Evolutionary conservation across 805 yeast genomes (phyloP).

Genomic region (Cyberlindnera maritima): DNA sequence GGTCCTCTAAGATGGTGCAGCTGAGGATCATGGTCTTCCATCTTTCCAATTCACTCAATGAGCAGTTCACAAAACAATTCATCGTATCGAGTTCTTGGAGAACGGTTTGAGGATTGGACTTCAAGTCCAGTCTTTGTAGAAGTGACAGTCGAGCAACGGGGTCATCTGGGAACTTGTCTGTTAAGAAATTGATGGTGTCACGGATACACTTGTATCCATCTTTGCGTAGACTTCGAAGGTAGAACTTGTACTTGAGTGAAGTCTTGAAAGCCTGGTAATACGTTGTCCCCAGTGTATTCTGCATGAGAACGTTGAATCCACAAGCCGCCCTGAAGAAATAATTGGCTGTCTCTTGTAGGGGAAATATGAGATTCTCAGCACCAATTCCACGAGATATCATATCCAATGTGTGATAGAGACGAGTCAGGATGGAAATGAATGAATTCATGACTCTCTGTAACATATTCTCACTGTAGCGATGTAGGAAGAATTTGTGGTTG

Average conservation of each 20-base stretch:
- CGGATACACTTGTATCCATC: conserved; percentile 26
- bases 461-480: conserved; percentile 21
- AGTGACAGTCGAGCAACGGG: conserved; percentile 15
- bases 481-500: conserved; percentile 16
- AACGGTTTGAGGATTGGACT: conserved; percentile 14
- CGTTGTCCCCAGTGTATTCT: conserved; percentile 20
- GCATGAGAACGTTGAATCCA: conserved; percentile 22
- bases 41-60: conserved; percentile 7
- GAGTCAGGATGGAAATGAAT: conserved; percentile 14
- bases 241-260: conserved; percentile 23
- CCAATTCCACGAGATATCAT: conserved; percentile 19
- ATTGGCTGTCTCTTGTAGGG: conserved; percentile 5
- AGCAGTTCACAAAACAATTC: conserved; percentile 17
- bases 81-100: conserved; percentile 20
- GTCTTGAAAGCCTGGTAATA: conserved; percentile 27
- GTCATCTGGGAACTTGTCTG: conserved; percentile 19
- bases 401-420: conserved; percentile 25
- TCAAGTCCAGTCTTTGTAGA: conserved; percentile 16
- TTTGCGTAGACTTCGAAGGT: conserved; percentile 21
- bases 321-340: conserved; percentile 12
- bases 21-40: conserved; percentile 1
- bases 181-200: conserved; percentile 24
- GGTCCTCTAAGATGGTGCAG: conserved; percentile 15
- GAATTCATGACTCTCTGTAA: conserved; percentile 18
- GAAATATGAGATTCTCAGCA: not conserved